Conservation (phyloP, 306 rosid genomes). For the Vicia villosa region DNA sequence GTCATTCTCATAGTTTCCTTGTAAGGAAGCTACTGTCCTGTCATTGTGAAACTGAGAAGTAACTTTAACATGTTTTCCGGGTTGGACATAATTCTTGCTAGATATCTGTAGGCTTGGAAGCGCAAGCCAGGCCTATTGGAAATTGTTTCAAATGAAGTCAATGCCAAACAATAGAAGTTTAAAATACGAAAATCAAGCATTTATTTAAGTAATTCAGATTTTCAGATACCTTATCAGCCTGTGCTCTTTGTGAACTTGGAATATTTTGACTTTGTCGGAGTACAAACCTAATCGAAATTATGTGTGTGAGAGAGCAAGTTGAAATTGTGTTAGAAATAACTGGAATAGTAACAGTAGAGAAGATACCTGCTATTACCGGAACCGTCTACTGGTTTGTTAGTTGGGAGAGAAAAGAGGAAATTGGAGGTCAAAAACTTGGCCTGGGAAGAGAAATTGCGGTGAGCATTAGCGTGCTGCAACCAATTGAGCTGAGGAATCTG, state of each 20-base stretch:
- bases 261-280: conserved; percentile 46
- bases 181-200: too few relatives aligned
- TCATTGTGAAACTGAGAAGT: conserved; percentile 36
- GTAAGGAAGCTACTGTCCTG: conserved; percentile 41
- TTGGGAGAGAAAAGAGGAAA: conserved; percentile 61
- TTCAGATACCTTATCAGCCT: conserved; percentile 88
- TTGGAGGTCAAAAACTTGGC: conserved; percentile 58
- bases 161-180: too few relatives aligned
- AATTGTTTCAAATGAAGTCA: conserved; percentile 34
- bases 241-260: conserved; percentile 54
- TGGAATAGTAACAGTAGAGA: background rate
- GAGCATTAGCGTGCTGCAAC: conserved; percentile 65
- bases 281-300: conserved; percentile 54
- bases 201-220: too few relatives aligned
- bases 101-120: conserved; percentile 73
- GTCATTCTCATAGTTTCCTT: conserved; percentile 38
- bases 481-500: conserved; percentile 58
- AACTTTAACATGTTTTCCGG: conserved; percentile 59
- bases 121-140: conserved; percentile 72
- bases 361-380: conserved; percentile 41
- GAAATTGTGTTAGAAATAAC: conserved; percentile 9
- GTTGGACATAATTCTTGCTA: conserved; percentile 56
- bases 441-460: conserved; percentile 61
- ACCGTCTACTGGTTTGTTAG: conserved; percentile 47
- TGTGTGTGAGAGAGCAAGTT: conserved; percentile 6